These are phyloP conservation scores for Polychytrium aggregatum DNA, from an alignment of 192 early-diverging fungal species.

Conservation along the genomic window DNA sequence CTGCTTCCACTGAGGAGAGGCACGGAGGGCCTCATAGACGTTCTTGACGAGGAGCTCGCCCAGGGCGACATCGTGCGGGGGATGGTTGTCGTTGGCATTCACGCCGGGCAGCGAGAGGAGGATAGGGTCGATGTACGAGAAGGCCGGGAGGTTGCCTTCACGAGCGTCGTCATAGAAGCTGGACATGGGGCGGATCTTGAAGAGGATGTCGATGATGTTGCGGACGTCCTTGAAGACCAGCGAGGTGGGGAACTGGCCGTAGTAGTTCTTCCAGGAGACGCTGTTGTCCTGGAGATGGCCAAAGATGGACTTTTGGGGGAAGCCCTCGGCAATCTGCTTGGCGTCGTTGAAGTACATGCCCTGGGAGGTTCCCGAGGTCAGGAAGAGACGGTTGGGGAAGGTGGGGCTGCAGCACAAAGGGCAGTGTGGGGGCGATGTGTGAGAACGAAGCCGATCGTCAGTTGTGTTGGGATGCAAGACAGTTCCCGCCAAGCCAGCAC, in stretches of 20 bases:
- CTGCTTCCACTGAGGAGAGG: slow-evolving; percentile 34
- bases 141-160: slow-evolving; percentile 17
- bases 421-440: no score
- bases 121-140: slow-evolving; percentile 22
- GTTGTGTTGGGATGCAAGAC: background rate
- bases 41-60: slow-evolving; percentile 21
- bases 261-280: slow-evolving; percentile 14
- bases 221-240: slow-evolving; percentile 12
- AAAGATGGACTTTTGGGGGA: slow-evolving; percentile 14
- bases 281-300: slow-evolving; percentile 5
- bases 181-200: slow-evolving; percentile 3
- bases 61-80: slow-evolving; percentile 12
- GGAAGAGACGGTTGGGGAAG: slow-evolving; percentile 18
- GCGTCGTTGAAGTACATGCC: slow-evolving; percentile 10
- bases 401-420: slow-evolving; percentile 21
- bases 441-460: background rate
- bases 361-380: slow-evolving; percentile 15
- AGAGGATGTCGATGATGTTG: background rate
- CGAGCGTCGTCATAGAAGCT: slow-evolving; percentile 14
- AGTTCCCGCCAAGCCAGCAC: background rate
- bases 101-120: slow-evolving; percentile 3
- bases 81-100: slow-evolving; percentile 14
- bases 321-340: background rate
- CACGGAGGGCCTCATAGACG: slow-evolving; percentile 35
- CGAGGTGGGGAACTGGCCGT: slow-evolving; percentile 5